Conservation (phyloP, 805 yeast genomes). For the Cyberlindnera mrakii region DNA sequence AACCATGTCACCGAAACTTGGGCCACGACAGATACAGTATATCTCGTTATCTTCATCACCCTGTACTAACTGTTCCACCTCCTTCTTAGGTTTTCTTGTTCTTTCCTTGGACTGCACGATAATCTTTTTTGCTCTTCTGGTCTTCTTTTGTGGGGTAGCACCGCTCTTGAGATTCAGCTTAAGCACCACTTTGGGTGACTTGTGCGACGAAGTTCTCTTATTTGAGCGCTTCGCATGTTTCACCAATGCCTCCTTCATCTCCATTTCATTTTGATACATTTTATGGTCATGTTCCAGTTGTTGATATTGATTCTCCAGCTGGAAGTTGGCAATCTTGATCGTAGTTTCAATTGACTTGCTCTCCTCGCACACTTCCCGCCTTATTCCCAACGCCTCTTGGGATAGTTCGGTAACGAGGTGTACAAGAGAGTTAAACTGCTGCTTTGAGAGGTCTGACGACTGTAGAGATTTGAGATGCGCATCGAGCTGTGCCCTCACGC, state of each 20-base stretch:
- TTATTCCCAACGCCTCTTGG: slow-evolving; percentile 18
- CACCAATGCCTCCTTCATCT: slow-evolving; percentile 10
- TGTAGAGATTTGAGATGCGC: slow-evolving; percentile 9
- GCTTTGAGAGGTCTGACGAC: background rate
- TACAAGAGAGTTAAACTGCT: background rate
- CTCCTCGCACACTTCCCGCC: slow-evolving; percentile 27
- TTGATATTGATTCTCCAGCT: slow-evolving; percentile 17
- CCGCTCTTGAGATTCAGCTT: slow-evolving; percentile 1
- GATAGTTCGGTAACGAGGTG: slow-evolving; percentile 1
- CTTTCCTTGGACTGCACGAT: background rate
- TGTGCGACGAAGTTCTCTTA: slow-evolving; percentile 9
- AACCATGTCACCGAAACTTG: slow-evolving; percentile 71
- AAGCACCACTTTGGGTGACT: slow-evolving; percentile 2
- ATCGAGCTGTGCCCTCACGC: slow-evolving; percentile 13
- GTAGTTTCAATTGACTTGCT: slow-evolving; percentile 20
- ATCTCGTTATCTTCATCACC: slow-evolving; percentile 16
- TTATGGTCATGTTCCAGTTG: slow-evolving; percentile 23
- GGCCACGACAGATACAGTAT: slow-evolving; percentile 44
- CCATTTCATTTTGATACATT: slow-evolving; percentile 20
- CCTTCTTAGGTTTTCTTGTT: slow-evolving; percentile 1
- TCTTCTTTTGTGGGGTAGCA: background rate
- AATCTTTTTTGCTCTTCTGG: background rate
- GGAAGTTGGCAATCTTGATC: slow-evolving; percentile 19
- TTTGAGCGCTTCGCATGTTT: slow-evolving; percentile 16
- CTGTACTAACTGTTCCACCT: slow-evolving; percentile 1